Evolutionary conservation across 495 filamentous ascomycete species (phyloP).

Genomic region (Podospora bellae-mahoneyi): DNA sequence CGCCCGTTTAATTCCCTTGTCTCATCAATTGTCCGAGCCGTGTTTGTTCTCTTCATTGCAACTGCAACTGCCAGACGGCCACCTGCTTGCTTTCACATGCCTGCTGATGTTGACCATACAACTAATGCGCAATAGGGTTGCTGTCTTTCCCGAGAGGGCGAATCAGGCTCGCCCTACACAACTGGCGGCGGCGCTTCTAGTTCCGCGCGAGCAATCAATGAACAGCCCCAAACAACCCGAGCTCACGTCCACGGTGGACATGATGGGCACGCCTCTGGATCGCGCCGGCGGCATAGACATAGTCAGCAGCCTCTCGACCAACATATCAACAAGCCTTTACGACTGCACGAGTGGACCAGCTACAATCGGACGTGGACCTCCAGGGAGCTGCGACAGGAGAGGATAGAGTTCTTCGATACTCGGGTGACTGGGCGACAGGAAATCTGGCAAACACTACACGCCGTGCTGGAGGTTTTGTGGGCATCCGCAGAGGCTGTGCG

Average conservation of each 20-base stretch:
- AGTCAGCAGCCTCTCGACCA: constrained; percentile 33
- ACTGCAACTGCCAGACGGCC: background rate
- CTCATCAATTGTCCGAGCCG: background rate
- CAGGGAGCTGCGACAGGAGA: constrained; percentile 42
- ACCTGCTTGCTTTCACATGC: background rate
- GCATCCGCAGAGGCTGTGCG: constrained; percentile 30
- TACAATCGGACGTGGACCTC: constrained; percentile 46
- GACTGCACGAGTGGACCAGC: constrained; percentile 48
- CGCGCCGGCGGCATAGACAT: constrained; percentile 22
- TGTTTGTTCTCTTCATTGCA: background rate
- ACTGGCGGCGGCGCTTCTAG: constrained; percentile 36
- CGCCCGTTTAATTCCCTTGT: background rate
- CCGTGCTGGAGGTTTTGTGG: constrained; percentile 64
- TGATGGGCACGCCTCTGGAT: constrained; percentile 24
- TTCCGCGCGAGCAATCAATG: constrained; percentile 47
- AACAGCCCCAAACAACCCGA: constrained; percentile 20
- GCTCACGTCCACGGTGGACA: constrained; percentile 15
- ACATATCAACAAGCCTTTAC: constrained; percentile 50
- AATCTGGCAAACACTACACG: constrained; percentile 70
- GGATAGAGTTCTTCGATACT: constrained; percentile 77
- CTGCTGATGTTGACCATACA: background rate
- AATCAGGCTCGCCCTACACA: constrained; percentile 44
- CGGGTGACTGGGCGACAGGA: constrained; percentile 71
- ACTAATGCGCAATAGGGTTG: constrained; percentile 40
- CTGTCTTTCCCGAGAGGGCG: constrained; percentile 45